Evolutionary conservation across 176 grass and related monocot genomes (phyloP), one percentile per base, ranked within the genome.

Genomic region (Carex myosuroides): DNA sequence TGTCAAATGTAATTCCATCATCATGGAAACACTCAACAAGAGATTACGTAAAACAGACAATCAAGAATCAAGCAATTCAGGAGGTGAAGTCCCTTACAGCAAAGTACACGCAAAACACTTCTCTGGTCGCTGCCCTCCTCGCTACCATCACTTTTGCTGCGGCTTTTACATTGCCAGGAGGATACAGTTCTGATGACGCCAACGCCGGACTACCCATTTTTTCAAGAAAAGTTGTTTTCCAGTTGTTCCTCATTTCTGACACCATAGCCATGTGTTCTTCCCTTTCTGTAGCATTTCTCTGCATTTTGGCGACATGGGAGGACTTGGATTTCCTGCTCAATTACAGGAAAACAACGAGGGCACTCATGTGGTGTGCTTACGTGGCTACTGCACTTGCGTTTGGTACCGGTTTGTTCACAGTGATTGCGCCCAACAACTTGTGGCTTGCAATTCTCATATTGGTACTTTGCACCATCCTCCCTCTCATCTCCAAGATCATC

Each of bases 391-490:
- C 37, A 8, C 10, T 54, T 12, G 81, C 81, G 55, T 84, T 84
- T 21, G 81, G 32, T 9, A 84, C 60, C 0, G 81, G 81, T 35
- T 56, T 84, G 81, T 84, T 37, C 39, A 84, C 81, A 0, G 24
- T 84, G 7, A 7, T 70, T 6, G 81, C 60, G 5, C 81, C 37
- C 7, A 70, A 84, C 0, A 70, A 24, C 81, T 24, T 70, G 6
- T 84, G 81, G 81, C 81, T 84, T 69, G 81, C 81, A 13, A 9
- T 70, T 66, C 17, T 84, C 8, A 71, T 84, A 55, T 5, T 66
- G 22, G n/a, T 39, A 16, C 3, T 84, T 1, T 69, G 59, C 10
- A 32, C 22, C 26, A 54, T 70, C 8, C 81, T 84, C 57, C 59
- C 37, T 0, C n/a, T 84, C 26, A 8, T 84, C 59, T 54, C 63